Conservation (phyloP, 2,329 filamentous ascomycete species). For the Neopestalotiopsis sp. region DNA sequence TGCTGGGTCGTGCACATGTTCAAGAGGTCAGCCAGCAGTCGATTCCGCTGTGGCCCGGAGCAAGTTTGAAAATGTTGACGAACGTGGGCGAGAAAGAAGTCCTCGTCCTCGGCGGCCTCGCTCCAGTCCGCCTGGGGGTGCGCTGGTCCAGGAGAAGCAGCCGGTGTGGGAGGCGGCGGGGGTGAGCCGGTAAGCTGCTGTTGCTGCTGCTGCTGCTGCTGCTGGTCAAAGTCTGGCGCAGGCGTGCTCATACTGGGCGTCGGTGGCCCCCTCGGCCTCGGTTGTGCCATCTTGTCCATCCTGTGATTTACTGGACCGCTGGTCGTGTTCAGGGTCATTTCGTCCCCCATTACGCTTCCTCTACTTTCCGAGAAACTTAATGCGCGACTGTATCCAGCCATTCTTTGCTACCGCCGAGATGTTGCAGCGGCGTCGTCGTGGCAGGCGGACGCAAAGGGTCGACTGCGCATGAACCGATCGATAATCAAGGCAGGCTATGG, state of each 20-base stretch:
- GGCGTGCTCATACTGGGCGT: slow-evolving; percentile 72
- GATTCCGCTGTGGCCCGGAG: slow-evolving; percentile 76
- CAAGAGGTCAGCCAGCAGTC: slow-evolving; percentile 84
- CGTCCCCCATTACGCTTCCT: slow-evolving; percentile 62
- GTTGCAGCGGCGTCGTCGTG: background rate
- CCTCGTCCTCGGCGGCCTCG: slow-evolving; percentile 78
- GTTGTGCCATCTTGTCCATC: slow-evolving; percentile 60
- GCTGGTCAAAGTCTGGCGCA: slow-evolving; percentile 65
- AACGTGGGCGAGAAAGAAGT: slow-evolving; percentile 80
- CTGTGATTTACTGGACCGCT: slow-evolving; percentile 47
- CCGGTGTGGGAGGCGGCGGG: slow-evolving; percentile 68
- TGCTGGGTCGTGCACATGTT: slow-evolving; percentile 95
- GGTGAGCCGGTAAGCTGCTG: slow-evolving; percentile 61
- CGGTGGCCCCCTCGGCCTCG: slow-evolving; percentile 61
- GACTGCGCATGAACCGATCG: background rate
- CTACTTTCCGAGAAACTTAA: slow-evolving; percentile 66
- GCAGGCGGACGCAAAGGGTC: background rate
- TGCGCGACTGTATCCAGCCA: slow-evolving; percentile 53
- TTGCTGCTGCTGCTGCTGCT: no score
- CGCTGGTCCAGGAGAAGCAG: slow-evolving; percentile 67
- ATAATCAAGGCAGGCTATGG: background rate
- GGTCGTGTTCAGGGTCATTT: slow-evolving; percentile 58
- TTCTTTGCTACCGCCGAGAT: slow-evolving; percentile 24
- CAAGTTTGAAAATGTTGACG: slow-evolving; percentile 81
- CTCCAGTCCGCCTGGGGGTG: slow-evolving; percentile 74